phyloP scores from a whole-genome alignment of 2,329 filamentous ascomycete species.

The Exophiala sp. region DNA sequence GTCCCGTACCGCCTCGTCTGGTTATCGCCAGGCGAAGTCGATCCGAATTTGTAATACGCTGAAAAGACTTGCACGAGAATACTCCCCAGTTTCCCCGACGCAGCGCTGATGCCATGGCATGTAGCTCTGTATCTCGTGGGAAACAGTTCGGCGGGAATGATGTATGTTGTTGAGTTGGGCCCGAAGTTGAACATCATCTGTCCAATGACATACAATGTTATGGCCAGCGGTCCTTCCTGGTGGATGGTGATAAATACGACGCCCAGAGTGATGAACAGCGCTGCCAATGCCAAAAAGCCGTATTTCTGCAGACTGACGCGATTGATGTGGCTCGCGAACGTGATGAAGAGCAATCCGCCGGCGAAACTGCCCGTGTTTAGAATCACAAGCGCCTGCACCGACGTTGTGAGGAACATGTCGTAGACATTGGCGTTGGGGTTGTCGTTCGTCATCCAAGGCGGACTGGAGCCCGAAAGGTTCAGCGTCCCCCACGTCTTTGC shows the following conservation, averaged over 20 bases:
- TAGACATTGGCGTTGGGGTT: conserved; percentile 41
- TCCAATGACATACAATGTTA: conserved; percentile 44
- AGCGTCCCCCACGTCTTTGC: conserved; percentile 41
- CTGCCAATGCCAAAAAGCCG: conserved; percentile 42
- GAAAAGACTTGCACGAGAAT: conserved; percentile 42
- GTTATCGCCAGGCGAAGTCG: conserved; percentile 30
- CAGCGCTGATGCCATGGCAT: conserved; percentile 54
- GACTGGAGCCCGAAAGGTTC: conserved; percentile 29
- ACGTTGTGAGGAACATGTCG: conserved; percentile 39
- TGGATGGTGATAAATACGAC: conserved; percentile 41
- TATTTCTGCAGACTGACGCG: conserved; percentile 44
- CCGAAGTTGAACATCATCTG: conserved; percentile 50
- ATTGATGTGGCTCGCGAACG: conserved; percentile 39
- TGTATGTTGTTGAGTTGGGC: conserved; percentile 42
- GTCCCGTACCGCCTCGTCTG: conserved; percentile 39
- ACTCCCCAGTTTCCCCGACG: conserved; percentile 52
- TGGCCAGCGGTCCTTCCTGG: conserved; percentile 34
- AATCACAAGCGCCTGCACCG: conserved; percentile 39
- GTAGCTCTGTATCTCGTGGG: conserved; percentile 54
- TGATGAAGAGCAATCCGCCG: conserved; percentile 41
- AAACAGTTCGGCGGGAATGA: conserved; percentile 56
- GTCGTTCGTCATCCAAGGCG: conserved; percentile 38
- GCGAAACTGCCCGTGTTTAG: conserved; percentile 42
- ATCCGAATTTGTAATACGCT: conserved; percentile 39
- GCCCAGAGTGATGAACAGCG: conserved; percentile 43